Evolutionary conservation across 768 basidiomycete species (phyloP), one percentile per base, ranked within the genome.

Genomic region (Lactifluus rugatus): DNA sequence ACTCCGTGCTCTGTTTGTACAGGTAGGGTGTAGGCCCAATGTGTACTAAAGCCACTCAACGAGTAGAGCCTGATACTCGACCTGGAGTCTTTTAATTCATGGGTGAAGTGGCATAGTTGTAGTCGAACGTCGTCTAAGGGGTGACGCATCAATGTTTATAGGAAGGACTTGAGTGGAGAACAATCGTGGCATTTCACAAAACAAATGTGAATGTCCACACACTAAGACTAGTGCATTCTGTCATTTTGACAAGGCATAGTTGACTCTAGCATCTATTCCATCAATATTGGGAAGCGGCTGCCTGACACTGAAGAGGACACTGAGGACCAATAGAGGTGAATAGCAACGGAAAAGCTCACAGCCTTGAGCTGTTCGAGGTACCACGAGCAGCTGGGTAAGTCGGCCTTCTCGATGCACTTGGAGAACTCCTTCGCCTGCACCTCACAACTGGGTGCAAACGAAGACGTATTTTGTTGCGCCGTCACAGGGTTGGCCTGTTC

Each of bases 301-400:
- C 44, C 54, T 64, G 61, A 45, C 63, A 64, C 63, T 64, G 28
- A 5, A n/a, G 34, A 28, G 23, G 19, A 17, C 9, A 23, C 11
- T 55, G 31, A 63, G 44, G 8, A 36, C 14, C 9, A 45, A 32
- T 34, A 42, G 8, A 14, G 10, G 31, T 28, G 16, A 2, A 11
- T 32, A 1, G 41, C 2, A n/a, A 52, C 1, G 8, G 28, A 17
- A 39, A 49, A 14, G 81, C 89, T 67, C 70, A 91, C 89, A 54
- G 87, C 86, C 73, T 93, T 93, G 50, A 92, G 79, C 67, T 91
- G 87, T 65, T 93, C 89, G 28, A 93, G 82, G 68, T 90, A 93
- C 81, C 85, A 94, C 17, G 81, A 75, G 74, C 92, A 94, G 6
- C 87, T 83, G 42, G 79, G 81, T 64, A 89, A 73, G 65, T 88